These are phyloP conservation scores for Trametes sanguinea DNA, from an alignment of 768 basidiomycete species.

Conservation along the genomic window DNA sequence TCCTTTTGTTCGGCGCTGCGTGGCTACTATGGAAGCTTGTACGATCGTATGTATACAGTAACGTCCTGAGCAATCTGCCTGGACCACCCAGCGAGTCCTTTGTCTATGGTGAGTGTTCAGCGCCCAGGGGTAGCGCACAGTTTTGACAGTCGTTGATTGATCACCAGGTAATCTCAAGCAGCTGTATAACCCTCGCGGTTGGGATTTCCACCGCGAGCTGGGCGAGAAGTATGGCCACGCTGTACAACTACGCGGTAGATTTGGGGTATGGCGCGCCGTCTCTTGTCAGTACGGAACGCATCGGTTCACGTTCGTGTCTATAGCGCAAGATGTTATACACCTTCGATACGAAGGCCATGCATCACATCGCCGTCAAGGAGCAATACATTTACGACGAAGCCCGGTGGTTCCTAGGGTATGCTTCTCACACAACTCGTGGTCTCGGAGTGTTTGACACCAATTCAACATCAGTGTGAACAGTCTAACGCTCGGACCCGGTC, in stretches of 20 bases:
- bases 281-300: too few relatives aligned
- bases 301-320: not conserved
- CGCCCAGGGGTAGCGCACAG: not conserved
- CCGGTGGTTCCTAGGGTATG: slow-evolving; percentile 11
- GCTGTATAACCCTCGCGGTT: slow-evolving; percentile 37
- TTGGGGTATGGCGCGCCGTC: slow-evolving; percentile 36
- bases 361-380: slow-evolving; percentile 18
- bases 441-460: too few relatives aligned
- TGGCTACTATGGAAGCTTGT: slow-evolving; percentile 22
- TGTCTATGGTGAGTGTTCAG: slow-evolving; percentile 4
- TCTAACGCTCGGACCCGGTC: slow-evolving; percentile 15
- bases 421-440: not conserved
- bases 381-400: slow-evolving; percentile 25
- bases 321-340: slow-evolving; percentile 42
- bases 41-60: slow-evolving; percentile 1
- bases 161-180: slow-evolving; percentile 37
- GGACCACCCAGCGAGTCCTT: slow-evolving; percentile 15
- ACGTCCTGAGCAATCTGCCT: slow-evolving; percentile 12
- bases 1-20: not conserved
- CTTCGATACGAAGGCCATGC: slow-evolving; percentile 17
- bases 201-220: slow-evolving; percentile 42
- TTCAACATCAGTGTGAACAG: slow-evolving; percentile 33
- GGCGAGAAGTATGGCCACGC: slow-evolving; percentile 38
- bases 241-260: slow-evolving; percentile 36
- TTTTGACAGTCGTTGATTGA: not conserved